These are phyloP conservation scores for Rosa hybrid DNA, from an alignment of 331 rosid genomes.

Conservation along the genomic window DNA sequence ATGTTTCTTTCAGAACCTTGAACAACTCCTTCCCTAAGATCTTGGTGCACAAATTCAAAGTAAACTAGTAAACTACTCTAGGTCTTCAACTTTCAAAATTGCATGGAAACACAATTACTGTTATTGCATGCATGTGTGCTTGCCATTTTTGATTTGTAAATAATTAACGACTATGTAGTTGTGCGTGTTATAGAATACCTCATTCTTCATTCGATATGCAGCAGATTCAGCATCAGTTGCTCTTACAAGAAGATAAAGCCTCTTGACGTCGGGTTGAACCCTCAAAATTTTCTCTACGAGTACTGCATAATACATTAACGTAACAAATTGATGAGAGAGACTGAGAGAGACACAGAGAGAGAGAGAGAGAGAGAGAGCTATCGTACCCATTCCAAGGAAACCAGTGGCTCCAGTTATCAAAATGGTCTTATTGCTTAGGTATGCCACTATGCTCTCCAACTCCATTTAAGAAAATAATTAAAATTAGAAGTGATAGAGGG, in stretches of 20 bases:
- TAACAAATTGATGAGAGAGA: neutral
- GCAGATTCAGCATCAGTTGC: constrained; percentile 51
- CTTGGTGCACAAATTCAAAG: constrained; percentile 15
- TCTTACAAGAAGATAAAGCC: constrained; percentile 59
- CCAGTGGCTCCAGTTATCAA: neutral
- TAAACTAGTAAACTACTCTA: neutral
- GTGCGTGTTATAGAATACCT: constrained; percentile 29
- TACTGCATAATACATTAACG: constrained; percentile 37
- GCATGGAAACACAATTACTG: neutral
- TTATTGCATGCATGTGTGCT: neutral
- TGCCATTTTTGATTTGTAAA: neutral
- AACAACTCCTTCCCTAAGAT: constrained; percentile 61
- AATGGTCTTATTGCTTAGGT: constrained; percentile 25
- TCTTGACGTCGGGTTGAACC: constrained; percentile 72
- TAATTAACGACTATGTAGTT: neutral
- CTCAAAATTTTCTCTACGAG: constrained; percentile 64
- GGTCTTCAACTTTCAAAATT: neutral
- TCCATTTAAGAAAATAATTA: too few species aligned
- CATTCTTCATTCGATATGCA: constrained; percentile 41
- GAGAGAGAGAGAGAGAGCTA: neutral
- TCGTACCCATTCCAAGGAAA: neutral
- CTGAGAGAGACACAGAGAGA: neutral
- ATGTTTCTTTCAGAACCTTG: constrained; percentile 42
- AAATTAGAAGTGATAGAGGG: too few species aligned
- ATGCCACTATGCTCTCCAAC: constrained; percentile 42